phyloP scores from a whole-genome alignment of 2,329 filamentous ascomycete species.

The Fusarium graminum region DNA sequence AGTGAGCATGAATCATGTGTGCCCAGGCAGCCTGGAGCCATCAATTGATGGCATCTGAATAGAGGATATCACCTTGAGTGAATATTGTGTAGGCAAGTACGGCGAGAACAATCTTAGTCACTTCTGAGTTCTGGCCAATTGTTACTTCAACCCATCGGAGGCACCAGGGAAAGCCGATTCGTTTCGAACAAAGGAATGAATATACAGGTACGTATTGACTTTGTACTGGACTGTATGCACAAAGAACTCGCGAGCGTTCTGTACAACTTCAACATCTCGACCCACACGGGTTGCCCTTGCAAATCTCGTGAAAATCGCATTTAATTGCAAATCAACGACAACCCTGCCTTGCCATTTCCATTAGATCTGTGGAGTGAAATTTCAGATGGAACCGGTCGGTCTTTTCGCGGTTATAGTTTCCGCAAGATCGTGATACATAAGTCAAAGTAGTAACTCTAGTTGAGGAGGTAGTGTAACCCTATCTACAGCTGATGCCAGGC shows the following conservation, averaged over 20 bases:
- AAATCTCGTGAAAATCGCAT: too few species aligned
- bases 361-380: too few species aligned
- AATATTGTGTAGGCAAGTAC: neutral
- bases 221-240: too few species aligned
- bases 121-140: neutral
- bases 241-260: too few species aligned
- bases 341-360: too few species aligned
- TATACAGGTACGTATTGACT: too few species aligned
- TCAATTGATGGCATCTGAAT: constrained; percentile 12
- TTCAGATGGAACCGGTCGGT: too few species aligned
- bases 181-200: too few species aligned
- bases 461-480: constrained; percentile 1
- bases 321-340: too few species aligned
- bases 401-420: neutral
- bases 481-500: neutral
- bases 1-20: constrained; percentile 30
- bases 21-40: neutral
- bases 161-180: too few species aligned
- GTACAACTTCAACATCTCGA: too few species aligned
- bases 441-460: neutral
- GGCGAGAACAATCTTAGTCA: neutral
- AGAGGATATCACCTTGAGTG: constrained; percentile 1
- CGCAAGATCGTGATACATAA: neutral
- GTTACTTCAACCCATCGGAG: constrained; percentile 1
- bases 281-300: too few species aligned